Conservation (phyloP, 1,139 yeast genomes). For the Eremothecium cymbalariae region DNA sequence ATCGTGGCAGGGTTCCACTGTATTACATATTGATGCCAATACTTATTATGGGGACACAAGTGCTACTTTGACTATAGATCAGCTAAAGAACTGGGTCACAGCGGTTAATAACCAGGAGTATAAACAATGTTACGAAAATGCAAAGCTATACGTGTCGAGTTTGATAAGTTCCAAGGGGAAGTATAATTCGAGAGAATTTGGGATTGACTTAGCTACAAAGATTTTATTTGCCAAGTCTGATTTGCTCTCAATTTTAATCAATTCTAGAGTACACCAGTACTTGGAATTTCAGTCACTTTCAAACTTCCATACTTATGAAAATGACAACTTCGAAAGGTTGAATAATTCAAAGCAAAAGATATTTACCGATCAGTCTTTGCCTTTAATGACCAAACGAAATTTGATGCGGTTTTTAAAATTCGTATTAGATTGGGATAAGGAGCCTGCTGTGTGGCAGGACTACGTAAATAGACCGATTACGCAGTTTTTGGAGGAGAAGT, state of each 20-base stretch:
- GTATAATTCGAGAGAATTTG: conserved; percentile 55
- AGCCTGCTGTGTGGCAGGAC: conserved; percentile 44
- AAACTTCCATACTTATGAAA: conserved; percentile 84
- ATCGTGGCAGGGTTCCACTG: conserved; percentile 93
- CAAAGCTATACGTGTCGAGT: conserved; percentile 64
- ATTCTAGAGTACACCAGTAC: conserved; percentile 82
- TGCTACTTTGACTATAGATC: conserved; percentile 81
- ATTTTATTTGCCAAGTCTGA: conserved; percentile 84
- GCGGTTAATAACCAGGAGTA: conserved; percentile 40
- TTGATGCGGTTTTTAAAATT: conserved; percentile 92
- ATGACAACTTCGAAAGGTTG: conserved; percentile 79
- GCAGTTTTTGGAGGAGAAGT: conserved; percentile 51
- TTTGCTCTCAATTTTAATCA: conserved; percentile 64
- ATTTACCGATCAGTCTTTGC: conserved; percentile 77
- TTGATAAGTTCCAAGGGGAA: conserved; percentile 33
- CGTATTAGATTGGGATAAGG: conserved; percentile 61
- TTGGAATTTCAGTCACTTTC: conserved; percentile 86
- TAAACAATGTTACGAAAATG: conserved; percentile 42
- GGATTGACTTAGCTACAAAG: conserved; percentile 84
- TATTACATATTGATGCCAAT: conserved; percentile 78
- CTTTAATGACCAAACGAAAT: conserved; percentile 68
- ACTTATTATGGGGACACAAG: conserved; percentile 81
- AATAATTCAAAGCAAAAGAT: conserved; percentile 85
- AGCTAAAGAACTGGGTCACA: conserved; percentile 71
- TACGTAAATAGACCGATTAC: conserved; percentile 50